Percentiles rank a stretch among this genome's conserved stretches.
Evolutionary conservation across 2,329 filamentous ascomycete species (phyloP).

Genomic region (Ophiostoma tasmaniense): DNA sequence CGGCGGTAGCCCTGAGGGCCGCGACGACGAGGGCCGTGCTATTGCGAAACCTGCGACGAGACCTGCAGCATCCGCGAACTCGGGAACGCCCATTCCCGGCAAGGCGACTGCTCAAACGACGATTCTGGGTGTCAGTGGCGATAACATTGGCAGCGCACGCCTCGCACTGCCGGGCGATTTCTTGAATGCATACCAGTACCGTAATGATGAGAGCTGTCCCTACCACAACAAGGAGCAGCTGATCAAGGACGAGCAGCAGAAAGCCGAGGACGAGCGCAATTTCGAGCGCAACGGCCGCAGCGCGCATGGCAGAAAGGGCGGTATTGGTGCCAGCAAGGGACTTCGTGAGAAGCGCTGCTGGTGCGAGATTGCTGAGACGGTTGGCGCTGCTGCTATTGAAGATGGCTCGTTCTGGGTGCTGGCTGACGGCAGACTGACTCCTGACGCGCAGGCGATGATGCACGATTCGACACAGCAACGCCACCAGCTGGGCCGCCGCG

Average conservation of each 20-base stretch:
- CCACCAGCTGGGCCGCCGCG: conserved; percentile 25
- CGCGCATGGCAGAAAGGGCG: conserved; percentile 6
- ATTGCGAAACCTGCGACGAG: background rate
- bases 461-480: conserved; percentile 19
- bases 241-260: conserved; percentile 11
- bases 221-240: conserved; percentile 16
- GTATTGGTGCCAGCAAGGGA: conserved; percentile 1
- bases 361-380: conserved; percentile 27
- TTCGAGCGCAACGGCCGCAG: background rate
- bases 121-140: conserved; percentile 17
- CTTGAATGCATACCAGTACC: conserved; percentile 28
- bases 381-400: conserved; percentile 9
- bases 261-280: conserved; percentile 8
- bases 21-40: conserved; percentile 5
- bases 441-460: conserved; percentile 21
- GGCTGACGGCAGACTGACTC: conserved; percentile 25
- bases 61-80: background rate
- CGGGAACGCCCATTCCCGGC: background rate
- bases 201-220: conserved; percentile 23
- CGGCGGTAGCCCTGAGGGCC: conserved; percentile 3
- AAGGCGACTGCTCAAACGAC: conserved; percentile 1
- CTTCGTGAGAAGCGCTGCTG: conserved; percentile 25
- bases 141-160: conserved; percentile 18
- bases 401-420: conserved; percentile 25
- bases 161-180: conserved; percentile 43